A percentile compares a stretch with the other conserved stretches of the same genome.
phyloP scores from a whole-genome alignment of 2,329 filamentous ascomycete genomes.

The Ceratocystiopsis minuta region DNA sequence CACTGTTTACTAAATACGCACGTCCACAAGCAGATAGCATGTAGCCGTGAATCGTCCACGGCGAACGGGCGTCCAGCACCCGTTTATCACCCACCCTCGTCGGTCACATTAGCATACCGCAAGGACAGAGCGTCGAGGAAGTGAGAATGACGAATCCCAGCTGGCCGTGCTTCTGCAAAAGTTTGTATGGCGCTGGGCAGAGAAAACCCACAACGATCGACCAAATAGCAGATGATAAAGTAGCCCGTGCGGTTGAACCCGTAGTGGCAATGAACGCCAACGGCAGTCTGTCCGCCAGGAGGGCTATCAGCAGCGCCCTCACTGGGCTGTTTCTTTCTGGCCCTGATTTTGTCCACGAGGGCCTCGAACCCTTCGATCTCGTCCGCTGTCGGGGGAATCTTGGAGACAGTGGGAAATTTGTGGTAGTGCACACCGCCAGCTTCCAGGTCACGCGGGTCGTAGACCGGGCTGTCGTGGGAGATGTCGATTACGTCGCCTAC shows the following conservation, averaged over 20 bases:
- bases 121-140: conserved; percentile 74
- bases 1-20: too few relatives aligned
- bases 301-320: conserved; percentile 14
- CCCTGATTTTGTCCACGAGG: conserved; percentile 41
- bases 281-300: conserved; percentile 16
- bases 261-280: conserved; percentile 89
- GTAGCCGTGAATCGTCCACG: too few relatives aligned
- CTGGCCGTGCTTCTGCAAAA: conserved; percentile 55
- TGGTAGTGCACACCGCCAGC: conserved; percentile 51
- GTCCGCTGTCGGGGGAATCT: conserved; percentile 52
- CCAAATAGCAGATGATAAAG: conserved; percentile 77
- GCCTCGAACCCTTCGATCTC: conserved; percentile 37
- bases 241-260: conserved; percentile 91
- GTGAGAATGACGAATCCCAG: conserved; percentile 77
- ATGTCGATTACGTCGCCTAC: conserved; percentile 77
- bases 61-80: too few relatives aligned
- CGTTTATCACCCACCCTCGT: neutral
- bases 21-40: too few relatives aligned
- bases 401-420: conserved; percentile 85
- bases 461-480: conserved; percentile 76
- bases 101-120: conserved; percentile 33
- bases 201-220: conserved; percentile 55
- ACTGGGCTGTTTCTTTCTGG: conserved; percentile 25
- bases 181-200: conserved; percentile 63
- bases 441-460: conserved; percentile 57